These are phyloP conservation scores for Ophiostoma sp. DNA, from an alignment of 2,329 filamentous ascomycete species.

Conservation along the genomic window DNA sequence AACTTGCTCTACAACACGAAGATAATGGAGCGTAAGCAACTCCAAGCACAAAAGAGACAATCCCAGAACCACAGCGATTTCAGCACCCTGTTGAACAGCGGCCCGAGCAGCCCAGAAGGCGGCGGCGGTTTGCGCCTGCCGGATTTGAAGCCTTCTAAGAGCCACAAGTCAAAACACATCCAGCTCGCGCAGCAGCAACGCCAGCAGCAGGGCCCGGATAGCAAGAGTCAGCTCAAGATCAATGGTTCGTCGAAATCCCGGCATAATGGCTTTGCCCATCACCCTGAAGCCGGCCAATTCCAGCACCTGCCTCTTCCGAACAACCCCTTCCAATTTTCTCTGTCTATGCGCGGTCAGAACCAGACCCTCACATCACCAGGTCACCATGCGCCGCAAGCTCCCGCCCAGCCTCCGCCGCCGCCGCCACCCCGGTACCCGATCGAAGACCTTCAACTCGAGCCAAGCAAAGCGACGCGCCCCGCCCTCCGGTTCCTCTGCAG, in stretches of 20 bases:
- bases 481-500: slow-evolving; percentile 74
- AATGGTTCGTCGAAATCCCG: slow-evolving; percentile 37
- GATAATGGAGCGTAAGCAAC: slow-evolving; percentile 72
- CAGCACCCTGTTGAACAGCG: slow-evolving; percentile 44
- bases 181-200: slow-evolving; percentile 41
- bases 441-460: slow-evolving; percentile 82
- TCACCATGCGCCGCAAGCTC: slow-evolving; percentile 46
- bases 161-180: slow-evolving; percentile 56
- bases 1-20: slow-evolving; percentile 81
- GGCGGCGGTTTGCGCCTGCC: slow-evolving; percentile 61
- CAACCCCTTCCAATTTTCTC: slow-evolving; percentile 50
- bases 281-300: slow-evolving; percentile 42
- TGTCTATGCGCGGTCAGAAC: slow-evolving; percentile 39
- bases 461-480: slow-evolving; percentile 68
- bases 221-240: slow-evolving; percentile 42
- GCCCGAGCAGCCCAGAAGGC: slow-evolving; percentile 39
- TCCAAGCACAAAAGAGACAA: slow-evolving; percentile 65
- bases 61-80: slow-evolving; percentile 45
- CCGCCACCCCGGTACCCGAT: slow-evolving; percentile 91
- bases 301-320: slow-evolving; percentile 45
- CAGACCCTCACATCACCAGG: slow-evolving; percentile 41
- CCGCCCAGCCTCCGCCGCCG: slow-evolving; percentile 57
- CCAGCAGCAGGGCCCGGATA: slow-evolving; percentile 39
- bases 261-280: slow-evolving; percentile 29
- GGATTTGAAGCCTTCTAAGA: slow-evolving; percentile 74